Conservation (phyloP, 2,329 filamentous ascomycete genomes). For the Cladophialophora carrionii region DNA sequence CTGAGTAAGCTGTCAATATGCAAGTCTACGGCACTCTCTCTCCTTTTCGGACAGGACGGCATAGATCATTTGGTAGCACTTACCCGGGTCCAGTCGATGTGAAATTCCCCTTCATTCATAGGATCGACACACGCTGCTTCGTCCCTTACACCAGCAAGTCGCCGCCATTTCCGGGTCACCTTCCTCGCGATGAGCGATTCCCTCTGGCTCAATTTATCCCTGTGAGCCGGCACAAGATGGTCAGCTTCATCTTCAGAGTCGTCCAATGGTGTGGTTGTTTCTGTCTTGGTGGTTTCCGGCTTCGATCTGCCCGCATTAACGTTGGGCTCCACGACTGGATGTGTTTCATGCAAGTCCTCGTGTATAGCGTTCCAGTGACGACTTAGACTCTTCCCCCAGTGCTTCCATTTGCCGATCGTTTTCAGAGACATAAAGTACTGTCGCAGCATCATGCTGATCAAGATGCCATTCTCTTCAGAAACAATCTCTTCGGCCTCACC, state of each 20-base stretch:
- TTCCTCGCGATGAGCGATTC: constrained; percentile 37
- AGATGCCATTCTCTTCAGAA: constrained; percentile 80
- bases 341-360: constrained; percentile 57
- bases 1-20: constrained; percentile 38
- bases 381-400: constrained; percentile 65
- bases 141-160: constrained; percentile 33
- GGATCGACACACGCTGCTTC: constrained; percentile 33
- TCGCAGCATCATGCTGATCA: constrained; percentile 82
- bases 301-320: constrained; percentile 14
- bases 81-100: constrained; percentile 36
- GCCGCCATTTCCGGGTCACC: constrained; percentile 37
- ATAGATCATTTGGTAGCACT: constrained; percentile 10
- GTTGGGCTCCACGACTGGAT: constrained; percentile 35
- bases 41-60: not conserved
- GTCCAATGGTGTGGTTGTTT: constrained; percentile 40
- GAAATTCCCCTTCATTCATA: constrained; percentile 35
- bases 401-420: constrained; percentile 77
- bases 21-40: not conserved
- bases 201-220: constrained; percentile 30
- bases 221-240: constrained; percentile 15
- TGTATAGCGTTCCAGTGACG: constrained; percentile 70
- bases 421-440: constrained; percentile 90
- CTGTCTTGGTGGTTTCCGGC: constrained; percentile 38
- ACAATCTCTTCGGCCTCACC: constrained; percentile 77
- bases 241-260: constrained; percentile 56